Evolutionary conservation across 2,329 filamentous ascomycete genomes (phyloP), one percentile per base, ranked within the genome.

Genomic region (Talaromyces sp.): DNA sequence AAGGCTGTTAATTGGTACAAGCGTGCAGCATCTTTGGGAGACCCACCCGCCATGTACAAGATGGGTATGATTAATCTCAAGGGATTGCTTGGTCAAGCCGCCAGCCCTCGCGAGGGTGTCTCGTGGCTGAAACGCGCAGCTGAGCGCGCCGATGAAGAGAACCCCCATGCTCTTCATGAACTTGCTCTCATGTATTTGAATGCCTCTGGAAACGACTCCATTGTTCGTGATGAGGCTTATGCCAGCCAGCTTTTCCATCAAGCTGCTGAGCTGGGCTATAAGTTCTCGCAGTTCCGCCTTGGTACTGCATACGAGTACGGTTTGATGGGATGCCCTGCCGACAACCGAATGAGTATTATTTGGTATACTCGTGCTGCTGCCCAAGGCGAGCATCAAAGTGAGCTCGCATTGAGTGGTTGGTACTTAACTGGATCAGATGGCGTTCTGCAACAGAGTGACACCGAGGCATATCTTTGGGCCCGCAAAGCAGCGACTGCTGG

Each of bases 1-100:
- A 97, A 97, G 75, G 93, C 94, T 1, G 92, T 97, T 17, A 93
- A 97, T 71, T 99, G 94, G 94, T 99, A 99, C 74, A 91, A 93
- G 70, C 89, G 92, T 39, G 91, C 94, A 6, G 93, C 94, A 10
- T 88, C 88, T 11, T 80, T 97, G 2, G 93, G 94, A 3, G 93
- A 99, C 67, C 88, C 89, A 1, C 89, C 93, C 0, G 94, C 92
- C 27, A 96, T 97, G 91, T 99, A 97, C 78, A 99, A 99, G 75
- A 86, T 97, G 74, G 94, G 94, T 53, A 96, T 97, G 87, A 96
- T 99, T 61, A 78, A 90, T 56, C 83, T 97, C 49, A 97, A 97
- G 73, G 94, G 93, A 10, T 80, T 97, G 24, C 82, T 99, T n/a
- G 92, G 92, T 3, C 92, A 97, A 69, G 83, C 81, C 20, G 85